phyloP scores from a whole-genome alignment of 345 rosid species.

The Gossypium herbaceum region DNA sequence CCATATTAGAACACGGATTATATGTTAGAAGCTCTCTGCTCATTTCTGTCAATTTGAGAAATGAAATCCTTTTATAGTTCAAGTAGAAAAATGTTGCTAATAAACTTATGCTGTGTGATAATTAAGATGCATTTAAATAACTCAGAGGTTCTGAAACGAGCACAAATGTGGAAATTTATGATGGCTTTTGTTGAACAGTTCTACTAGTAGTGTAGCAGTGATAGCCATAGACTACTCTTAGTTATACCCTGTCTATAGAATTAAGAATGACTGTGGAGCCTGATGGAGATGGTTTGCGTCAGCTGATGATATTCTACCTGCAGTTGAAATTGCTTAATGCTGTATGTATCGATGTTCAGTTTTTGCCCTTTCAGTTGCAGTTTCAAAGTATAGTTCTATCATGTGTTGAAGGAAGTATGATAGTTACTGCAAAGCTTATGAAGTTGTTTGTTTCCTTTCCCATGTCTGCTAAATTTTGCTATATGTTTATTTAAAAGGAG shows the following conservation, averaged over 20 bases:
- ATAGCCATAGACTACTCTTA: not conserved
- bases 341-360: not conserved
- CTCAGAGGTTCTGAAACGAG: not conserved
- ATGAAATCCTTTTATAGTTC: not conserved
- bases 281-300: not conserved
- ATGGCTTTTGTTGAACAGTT: not conserved
- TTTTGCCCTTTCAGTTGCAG: not conserved
- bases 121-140: not conserved
- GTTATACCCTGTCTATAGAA: not conserved
- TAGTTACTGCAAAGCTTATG: not conserved
- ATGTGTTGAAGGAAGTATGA: not conserved
- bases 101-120: not conserved
- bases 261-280: constrained; percentile 1
- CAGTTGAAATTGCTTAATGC: not conserved
- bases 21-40: not conserved
- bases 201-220: not conserved
- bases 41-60: not conserved
- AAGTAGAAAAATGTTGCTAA: not conserved
- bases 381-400: not conserved
- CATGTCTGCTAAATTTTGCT: not conserved
- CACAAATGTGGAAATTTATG: not conserved
- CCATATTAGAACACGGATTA: not conserved
- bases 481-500: not conserved
- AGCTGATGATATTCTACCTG: not conserved
- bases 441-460: not conserved